These are phyloP conservation scores for Melampsora larici-populina DNA, from an alignment of 1,284 basidiomycete genomes.

Conservation along the genomic window DNA sequence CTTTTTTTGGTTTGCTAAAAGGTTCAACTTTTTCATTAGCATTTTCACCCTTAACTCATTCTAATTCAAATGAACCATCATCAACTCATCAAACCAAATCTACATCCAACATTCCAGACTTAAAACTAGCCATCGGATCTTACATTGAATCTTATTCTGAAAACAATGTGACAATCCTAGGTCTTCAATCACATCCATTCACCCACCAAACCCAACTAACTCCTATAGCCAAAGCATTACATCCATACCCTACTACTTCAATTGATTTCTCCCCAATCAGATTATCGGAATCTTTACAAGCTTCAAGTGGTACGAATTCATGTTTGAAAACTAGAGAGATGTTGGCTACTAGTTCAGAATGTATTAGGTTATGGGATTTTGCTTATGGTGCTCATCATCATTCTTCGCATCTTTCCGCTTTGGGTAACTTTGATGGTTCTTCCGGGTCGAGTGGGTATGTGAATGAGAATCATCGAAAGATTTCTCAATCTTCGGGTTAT, in stretches of 20 bases:
- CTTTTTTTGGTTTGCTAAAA: background rate
- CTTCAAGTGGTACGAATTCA: slow-evolving; percentile 10
- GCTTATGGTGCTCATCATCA: background rate
- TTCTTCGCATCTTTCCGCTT: background rate
- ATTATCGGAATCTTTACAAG: slow-evolving; percentile 31
- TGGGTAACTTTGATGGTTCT: slow-evolving; percentile 28
- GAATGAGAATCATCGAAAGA: slow-evolving; percentile 12
- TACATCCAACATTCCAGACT: slow-evolving; percentile 8
- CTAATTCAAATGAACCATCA: background rate
- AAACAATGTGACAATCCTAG: slow-evolving; percentile 39
- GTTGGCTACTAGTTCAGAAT: slow-evolving; percentile 38
- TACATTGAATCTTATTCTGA: slow-evolving; percentile 26
- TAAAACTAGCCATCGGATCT: slow-evolving; percentile 31
- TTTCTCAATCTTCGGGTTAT: slow-evolving; percentile 17
- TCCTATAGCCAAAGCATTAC: slow-evolving; percentile 28
- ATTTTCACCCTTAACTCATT: slow-evolving; percentile 30
- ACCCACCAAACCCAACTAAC: slow-evolving; percentile 10
- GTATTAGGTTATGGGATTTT: slow-evolving; percentile 38
- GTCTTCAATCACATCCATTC: slow-evolving; percentile 17
- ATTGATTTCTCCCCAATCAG: slow-evolving; percentile 32
- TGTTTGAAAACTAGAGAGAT: slow-evolving; percentile 36
- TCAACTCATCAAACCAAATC: slow-evolving; percentile 24
- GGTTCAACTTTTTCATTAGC: slow-evolving; percentile 32
- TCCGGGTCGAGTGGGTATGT: slow-evolving; percentile 12
- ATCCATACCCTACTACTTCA: slow-evolving; percentile 39